Evolutionary conservation across 1,284 basidiomycete genomes (phyloP).

Genomic region (Microbotryum intermedium): DNA sequence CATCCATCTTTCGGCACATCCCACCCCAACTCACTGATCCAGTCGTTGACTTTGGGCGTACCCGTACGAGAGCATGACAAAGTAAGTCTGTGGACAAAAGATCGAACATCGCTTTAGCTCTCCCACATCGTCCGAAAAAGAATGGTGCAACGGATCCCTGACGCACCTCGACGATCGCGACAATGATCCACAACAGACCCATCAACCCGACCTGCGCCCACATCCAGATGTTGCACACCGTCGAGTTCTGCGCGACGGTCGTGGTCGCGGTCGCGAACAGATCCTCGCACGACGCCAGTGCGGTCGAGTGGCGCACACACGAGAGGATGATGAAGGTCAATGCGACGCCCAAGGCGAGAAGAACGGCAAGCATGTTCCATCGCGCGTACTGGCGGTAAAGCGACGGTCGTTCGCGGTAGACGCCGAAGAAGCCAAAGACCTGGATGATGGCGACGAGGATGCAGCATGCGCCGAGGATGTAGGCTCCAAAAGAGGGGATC

Average conservation of each 20-base stretch:
- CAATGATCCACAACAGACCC: conserved; percentile 69
- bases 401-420: conserved; percentile 63
- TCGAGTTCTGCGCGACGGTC: conserved; percentile 46
- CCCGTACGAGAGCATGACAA: conserved; percentile 58
- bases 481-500: conserved; percentile 63
- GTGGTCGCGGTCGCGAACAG: conserved; percentile 48
- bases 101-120: neutral
- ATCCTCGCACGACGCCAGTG: conserved; percentile 56
- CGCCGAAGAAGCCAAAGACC: conserved; percentile 70
- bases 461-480: conserved; percentile 63
- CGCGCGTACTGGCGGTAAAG: neutral
- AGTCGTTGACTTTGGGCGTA: conserved; percentile 46
- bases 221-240: conserved; percentile 75
- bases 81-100: conserved; percentile 50
- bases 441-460: conserved; percentile 65
- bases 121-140: too few relatives aligned
- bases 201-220: conserved; percentile 89
- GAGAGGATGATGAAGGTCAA: conserved; percentile 71
- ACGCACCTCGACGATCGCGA: conserved; percentile 63
- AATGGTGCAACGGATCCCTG: conserved; percentile 6
- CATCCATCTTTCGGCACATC: too few relatives aligned
- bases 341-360: conserved; percentile 60
- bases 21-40: too few relatives aligned
- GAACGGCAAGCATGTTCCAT: conserved; percentile 50
- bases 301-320: conserved; percentile 60